Conservation (phyloP, 129 eudicot genomes). For the Deinandra increscens region DNA sequence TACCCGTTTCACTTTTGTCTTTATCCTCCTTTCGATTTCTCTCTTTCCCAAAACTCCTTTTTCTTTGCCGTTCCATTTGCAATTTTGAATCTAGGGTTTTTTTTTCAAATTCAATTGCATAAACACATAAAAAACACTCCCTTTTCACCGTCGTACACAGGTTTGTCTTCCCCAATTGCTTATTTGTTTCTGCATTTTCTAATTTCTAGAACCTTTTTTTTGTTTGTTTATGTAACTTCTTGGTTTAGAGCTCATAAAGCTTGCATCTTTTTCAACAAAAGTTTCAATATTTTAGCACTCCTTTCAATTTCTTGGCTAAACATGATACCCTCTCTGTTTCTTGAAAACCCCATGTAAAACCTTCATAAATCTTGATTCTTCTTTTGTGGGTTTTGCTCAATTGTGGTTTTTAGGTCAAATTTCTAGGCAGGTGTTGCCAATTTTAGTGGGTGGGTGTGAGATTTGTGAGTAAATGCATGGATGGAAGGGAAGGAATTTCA, state of each 20-base stretch:
- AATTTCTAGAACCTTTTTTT: constrained; percentile 1
- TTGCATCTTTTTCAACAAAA: constrained; percentile 23
- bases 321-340: constrained; percentile 16
- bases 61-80: constrained; percentile 24
- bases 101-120: constrained; percentile 13
- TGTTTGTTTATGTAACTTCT: constrained; percentile 3
- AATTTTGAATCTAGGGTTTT: constrained; percentile 70
- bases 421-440: constrained; percentile 13
- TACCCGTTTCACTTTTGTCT: constrained; percentile 53
- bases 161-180: constrained; percentile 30
- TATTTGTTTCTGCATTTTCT: constrained; percentile 34
- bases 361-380: constrained; percentile 18
- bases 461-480: constrained; percentile 81
- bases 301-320: background rate
- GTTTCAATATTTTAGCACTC: constrained; percentile 15
- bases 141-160: constrained; percentile 23
- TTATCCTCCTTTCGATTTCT: constrained; percentile 46
- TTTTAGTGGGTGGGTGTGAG: constrained; percentile 29
- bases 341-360: constrained; percentile 45
- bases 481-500: constrained; percentile 90
- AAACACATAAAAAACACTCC: constrained; percentile 3
- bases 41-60: constrained; percentile 42
- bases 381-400: constrained; percentile 32
- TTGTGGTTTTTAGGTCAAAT: constrained; percentile 34
- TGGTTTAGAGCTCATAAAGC: constrained; percentile 19